Base-by-base conservation (phyloP, 805 yeast species). In the Candida ascalaphidarum region DNA sequence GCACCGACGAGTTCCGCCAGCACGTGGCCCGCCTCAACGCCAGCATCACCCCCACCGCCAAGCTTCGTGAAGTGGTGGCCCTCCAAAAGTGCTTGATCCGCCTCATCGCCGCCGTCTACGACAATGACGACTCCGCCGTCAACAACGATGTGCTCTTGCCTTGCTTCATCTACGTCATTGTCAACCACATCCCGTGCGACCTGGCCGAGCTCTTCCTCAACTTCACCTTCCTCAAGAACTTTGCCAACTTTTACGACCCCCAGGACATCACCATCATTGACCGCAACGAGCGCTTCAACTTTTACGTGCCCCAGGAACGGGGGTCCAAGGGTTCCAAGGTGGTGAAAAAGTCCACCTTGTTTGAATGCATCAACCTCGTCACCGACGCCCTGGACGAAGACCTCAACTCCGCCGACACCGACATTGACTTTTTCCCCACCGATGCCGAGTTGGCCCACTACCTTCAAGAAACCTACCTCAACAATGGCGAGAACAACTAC, bases 111-210 rank as follows among this genome's bases (percentile, higher is more conserved):
- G 32, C 35, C 17, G 21, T 33, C 16, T 41, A 45, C 27, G 34
- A 36, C 11, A 37, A 42, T 16, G 44, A 41, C 23, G 48, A 48
- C 26, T 36, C 31, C 15, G 34, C 34, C 23, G 34, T 61, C 27
- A 58, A 51, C 40, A 61, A 59, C 37, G 68, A 62, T 32, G 32
- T 57, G n/a, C 42, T 62, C 21, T 45, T 62, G 23, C 68, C 68
- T 3, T 44, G 55, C 5, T 44, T 62, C 32, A 61, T 62, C 15
- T 58, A 54, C 33, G 38, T 55, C 23, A 37, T 61, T 13, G 47
- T 62, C 15, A 48, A 55, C 30, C 50, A 56, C 37, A 31, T 46
- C 11, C 41, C 47, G 2, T 22, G 35, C 12, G 36, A 37, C 26
- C 26, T 35, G 21, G 31, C 29, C 13, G 65, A 61, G 12, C 40